Evolutionary conservation across 768 basidiomycete genomes (phyloP).

Genomic region (Infundibulicybe gibba): DNA sequence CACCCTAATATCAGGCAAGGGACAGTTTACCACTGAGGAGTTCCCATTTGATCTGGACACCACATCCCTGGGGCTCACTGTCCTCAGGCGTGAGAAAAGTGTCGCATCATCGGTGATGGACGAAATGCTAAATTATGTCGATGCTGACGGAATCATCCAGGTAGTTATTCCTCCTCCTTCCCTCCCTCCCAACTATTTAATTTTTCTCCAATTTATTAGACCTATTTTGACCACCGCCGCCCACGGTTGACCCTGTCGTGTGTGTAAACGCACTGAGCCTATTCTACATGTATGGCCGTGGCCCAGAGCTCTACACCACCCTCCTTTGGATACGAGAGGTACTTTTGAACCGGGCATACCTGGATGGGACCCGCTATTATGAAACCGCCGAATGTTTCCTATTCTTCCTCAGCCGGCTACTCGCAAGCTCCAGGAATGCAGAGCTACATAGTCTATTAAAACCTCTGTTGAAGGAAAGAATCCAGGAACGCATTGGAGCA

Average conservation of each 20-base stretch:
- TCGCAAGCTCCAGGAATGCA: conserved; percentile 27
- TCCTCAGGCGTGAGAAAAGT: conserved; percentile 27
- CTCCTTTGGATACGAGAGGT: conserved; percentile 47
- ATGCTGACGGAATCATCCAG: conserved; percentile 49
- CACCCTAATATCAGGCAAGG: conserved; percentile 32
- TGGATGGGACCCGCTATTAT: conserved; percentile 55
- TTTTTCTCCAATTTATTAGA: conserved; percentile 22
- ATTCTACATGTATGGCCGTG: conserved; percentile 48
- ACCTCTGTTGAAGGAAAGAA: conserved; percentile 38
- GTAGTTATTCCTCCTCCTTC: conserved; percentile 15
- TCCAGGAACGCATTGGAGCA: conserved; percentile 46
- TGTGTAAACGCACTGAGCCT: conserved; percentile 47
- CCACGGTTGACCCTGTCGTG: conserved; percentile 51
- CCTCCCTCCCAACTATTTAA: conserved; percentile 2
- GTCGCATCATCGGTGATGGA: conserved; percentile 44
- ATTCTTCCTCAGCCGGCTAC: conserved; percentile 45
- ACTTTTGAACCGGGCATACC: conserved; percentile 48
- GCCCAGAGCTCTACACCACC: conserved; percentile 37
- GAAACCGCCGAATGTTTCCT: conserved; percentile 49
- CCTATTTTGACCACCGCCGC: conserved; percentile 48
- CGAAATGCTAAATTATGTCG: conserved; percentile 50
- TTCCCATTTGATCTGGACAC: conserved; percentile 59
- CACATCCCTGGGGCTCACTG: conserved; percentile 49
- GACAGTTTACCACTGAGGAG: conserved; percentile 39
- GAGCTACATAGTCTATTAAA: conserved; percentile 32